Evolutionary conservation across 202 grass and related monocot species (phyloP).

Genomic region (Cymbopogon flexuosus): DNA sequence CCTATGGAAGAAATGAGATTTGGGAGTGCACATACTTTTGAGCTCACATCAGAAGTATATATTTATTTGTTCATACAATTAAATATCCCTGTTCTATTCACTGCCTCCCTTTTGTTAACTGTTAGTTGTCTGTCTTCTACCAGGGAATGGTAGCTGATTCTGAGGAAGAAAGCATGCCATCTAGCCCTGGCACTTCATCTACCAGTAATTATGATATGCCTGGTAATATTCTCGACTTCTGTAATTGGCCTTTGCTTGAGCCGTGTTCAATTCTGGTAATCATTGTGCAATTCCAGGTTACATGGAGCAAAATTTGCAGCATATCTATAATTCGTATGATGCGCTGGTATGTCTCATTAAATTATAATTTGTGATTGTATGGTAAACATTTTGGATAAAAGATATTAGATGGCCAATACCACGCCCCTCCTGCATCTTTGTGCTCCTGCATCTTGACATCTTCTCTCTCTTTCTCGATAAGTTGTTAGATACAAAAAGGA

Average conservation of each 20-base stretch:
- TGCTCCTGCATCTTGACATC: not conserved
- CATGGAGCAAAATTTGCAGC: slow-evolving; percentile 38
- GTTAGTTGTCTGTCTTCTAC: slow-evolving; percentile 27
- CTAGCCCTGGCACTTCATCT: slow-evolving; percentile 52
- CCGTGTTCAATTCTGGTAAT: slow-evolving; percentile 18
- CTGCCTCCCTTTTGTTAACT: slow-evolving; percentile 10
- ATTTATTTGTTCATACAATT: slow-evolving; percentile 21
- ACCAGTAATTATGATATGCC: slow-evolving; percentile 46
- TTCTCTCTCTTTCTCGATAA: not conserved
- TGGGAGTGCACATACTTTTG: slow-evolving; percentile 23
- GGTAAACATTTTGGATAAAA: not conserved
- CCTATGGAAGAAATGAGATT: slow-evolving; percentile 25
- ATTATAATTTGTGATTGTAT: slow-evolving; percentile 4
- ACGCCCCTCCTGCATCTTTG: not conserved
- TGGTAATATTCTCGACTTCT: slow-evolving; percentile 40
- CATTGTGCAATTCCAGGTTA: slow-evolving; percentile 49
- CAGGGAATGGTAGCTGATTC: slow-evolving; percentile 52
- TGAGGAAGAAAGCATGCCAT: slow-evolving; percentile 56
- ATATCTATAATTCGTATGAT: slow-evolving; percentile 27
- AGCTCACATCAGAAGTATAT: slow-evolving; percentile 35
- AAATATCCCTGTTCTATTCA: slow-evolving; percentile 3
- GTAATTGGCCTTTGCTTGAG: slow-evolving; percentile 23
- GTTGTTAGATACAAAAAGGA: not conserved
- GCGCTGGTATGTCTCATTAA: slow-evolving; percentile 46
- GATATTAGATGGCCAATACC: not conserved